Base-by-base conservation (phyloP, 495 filamentous ascomycete species). In the Xylaria bambusicola region DNA sequence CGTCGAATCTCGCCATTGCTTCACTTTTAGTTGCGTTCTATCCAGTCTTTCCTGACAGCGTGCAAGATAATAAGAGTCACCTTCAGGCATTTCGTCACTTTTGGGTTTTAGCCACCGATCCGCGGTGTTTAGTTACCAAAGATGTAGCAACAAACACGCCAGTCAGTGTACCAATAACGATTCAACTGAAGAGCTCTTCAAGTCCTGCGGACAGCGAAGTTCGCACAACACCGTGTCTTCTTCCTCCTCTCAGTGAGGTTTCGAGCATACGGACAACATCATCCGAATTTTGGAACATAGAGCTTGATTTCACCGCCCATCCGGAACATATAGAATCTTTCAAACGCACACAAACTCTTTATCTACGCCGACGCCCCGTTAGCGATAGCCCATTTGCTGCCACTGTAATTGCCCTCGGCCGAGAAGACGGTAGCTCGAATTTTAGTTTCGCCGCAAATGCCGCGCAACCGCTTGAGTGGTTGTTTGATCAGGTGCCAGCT, bases 11-110 rank as follows among this genome's bases (percentile, higher is more conserved):
- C 13, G 92, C 94, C 31, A 84, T 93, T 48, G 92, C 92, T 7
- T 84, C 90, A 0, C 80, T 99, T 7, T 81, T 99, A 17, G 90
- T 93, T 52, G 88, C 94, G 2, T 94, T 99, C 70, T 98, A 98
- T 65, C 94, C 94, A 0, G 80, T 97, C 21, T 98, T 93, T 71
- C 94, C 94, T 2, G 86, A 85, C 26, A 86, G 85, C 3, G 88
- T 97, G 3, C 86, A 94, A 49, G 94, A 98, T 76, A 97, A 97
- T 67, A 89, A 88, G 67, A 91, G 89, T 24, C 94, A 99, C 61
- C 81, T 98, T 3, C 94, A 99, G 80, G 94, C 94, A 6, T 96
- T 98, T 80, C 88, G 95, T 1, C 94, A 99, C 72, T 86, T 99
- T 67, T 99, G 94, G 94, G 92, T 96, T 13, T 81, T 99, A 9